Percentiles rank a stretch among this genome's conserved stretches.
Conservation (phyloP, 2,329 filamentous ascomycete genomes). For the Fusarium pilosicola region DNA sequence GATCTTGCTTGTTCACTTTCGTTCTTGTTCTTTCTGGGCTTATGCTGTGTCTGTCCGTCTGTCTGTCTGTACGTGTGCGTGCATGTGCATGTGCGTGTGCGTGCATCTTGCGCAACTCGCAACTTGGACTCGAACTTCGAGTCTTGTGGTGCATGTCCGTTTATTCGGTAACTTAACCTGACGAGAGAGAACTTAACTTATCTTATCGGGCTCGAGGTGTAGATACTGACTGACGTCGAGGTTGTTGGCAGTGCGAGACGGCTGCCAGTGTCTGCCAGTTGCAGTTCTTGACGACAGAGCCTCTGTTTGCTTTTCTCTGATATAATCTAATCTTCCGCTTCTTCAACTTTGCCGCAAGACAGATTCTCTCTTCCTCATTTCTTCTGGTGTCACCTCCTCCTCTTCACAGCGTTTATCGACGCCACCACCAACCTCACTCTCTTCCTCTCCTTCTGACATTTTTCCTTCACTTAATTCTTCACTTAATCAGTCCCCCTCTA, state of each 20-base stretch:
- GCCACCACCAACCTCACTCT: conserved; percentile 21
- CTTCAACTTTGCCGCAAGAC: conserved; percentile 4
- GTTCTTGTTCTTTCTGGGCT: background rate
- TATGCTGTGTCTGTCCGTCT: conserved; percentile 24
- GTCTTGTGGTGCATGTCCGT: conserved; percentile 22
- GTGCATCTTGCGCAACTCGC: conserved; percentile 34
- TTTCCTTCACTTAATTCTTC: background rate
- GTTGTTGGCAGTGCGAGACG: conserved; percentile 1
- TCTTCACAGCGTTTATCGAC: conserved; percentile 8
- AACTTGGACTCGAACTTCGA: conserved; percentile 39
- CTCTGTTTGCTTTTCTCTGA: background rate
- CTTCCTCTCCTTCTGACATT: background rate
- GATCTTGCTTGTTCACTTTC: background rate
- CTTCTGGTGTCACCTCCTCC: conserved; percentile 31
- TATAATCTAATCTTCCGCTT: background rate
- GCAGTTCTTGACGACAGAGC: background rate
- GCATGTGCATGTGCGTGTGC: conserved; percentile 12
- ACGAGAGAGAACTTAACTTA: background rate
- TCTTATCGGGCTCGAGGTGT: background rate
- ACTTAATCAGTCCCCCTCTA: background rate
- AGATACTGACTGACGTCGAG: background rate
- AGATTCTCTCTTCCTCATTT: conserved; percentile 4
- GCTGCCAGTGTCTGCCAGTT: conserved; percentile 16
- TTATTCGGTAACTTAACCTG: conserved; percentile 3
- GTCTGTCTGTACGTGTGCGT: conserved; percentile 12